Conservation (phyloP, 805 yeast species). For the Nakazawaea wyomingensis region DNA sequence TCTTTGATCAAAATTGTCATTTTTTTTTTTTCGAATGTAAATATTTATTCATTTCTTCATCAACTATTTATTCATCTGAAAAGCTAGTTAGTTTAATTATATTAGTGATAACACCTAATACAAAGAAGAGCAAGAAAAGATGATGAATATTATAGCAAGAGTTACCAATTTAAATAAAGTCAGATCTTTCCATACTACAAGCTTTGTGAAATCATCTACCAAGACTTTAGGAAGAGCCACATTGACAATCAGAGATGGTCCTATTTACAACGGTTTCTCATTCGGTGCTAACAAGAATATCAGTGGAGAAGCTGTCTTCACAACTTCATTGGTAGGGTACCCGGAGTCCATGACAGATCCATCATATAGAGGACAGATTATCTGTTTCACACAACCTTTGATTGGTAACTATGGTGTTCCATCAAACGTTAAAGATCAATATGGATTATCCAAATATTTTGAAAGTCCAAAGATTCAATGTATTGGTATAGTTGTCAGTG, state of each 20-base stretch:
- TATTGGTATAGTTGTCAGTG: conserved; percentile 93
- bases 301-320: conserved; percentile 96
- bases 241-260: conserved; percentile 86
- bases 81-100: too few species aligned
- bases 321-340: conserved; percentile 96
- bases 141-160: conserved; percentile 17
- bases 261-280: conserved; percentile 86
- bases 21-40: neutral
- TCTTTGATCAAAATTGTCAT: neutral
- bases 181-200: conserved; percentile 22
- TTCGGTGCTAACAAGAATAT: conserved; percentile 93
- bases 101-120: too few species aligned
- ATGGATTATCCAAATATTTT: conserved; percentile 79
- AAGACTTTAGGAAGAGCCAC: conserved; percentile 71
- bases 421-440: conserved; percentile 77
- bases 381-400: conserved; percentile 94
- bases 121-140: neutral
- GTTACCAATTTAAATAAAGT: conserved; percentile 21
- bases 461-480: conserved; percentile 92
- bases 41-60: neutral
- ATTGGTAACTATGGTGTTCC: conserved; percentile 99
- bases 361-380: conserved; percentile 93
- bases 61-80: neutral
- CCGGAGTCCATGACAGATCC: conserved; percentile 99
- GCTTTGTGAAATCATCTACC: conserved; percentile 20